Evolutionary conservation across 306 rosid genomes (phyloP), one percentile per base, ranked within the genome.

Genomic region (Mimosa bimucronata): DNA sequence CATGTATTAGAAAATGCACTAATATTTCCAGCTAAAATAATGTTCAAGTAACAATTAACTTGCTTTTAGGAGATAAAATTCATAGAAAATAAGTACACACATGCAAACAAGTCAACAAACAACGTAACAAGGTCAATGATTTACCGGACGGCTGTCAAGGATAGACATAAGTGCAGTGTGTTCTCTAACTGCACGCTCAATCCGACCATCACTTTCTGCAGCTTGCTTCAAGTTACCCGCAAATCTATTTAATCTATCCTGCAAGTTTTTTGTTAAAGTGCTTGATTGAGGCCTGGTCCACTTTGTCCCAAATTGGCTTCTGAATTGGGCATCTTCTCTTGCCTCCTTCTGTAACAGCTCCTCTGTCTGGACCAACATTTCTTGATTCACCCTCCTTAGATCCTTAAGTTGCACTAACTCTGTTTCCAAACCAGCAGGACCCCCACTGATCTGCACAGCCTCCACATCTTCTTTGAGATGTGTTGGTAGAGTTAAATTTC

Each of bases 211-310:
- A 84, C 99, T 95, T 44, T 95, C 99, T 9, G 92, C 87, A 83
- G 99, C 99, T 86, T 95, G 99, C 87, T 93, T 95, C 93, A 95
- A 78, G 89, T 95, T 95, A 80, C 92, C 96, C 2, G 99, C 99
- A 87, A 93, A 93, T 81, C 97, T 89, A 64, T 89, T 91, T 67
- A 95, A 77, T 83, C 99, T 90, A 62, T 95, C 99, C 88, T 91
- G 97, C 81, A 95, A 85, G 89, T 91, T 95, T 92, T 95, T 95
- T 42, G 99, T 95, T 79, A 95, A 86, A 75, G 97, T 91, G 86
- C 92, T 89, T 72, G 99, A 95, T 73, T 93, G 99, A 78, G 98
- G 98, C 88, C 99, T 90, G 16, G 99, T 90, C 99, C 99, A 95
- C 75, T 92, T 89, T 12, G 97, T 88, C 83, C 99, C 98, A 80